Evolutionary conservation across 805 yeast genomes (phyloP), one percentile per base, ranked within the genome.

Genomic region (Candida suzukii): DNA sequence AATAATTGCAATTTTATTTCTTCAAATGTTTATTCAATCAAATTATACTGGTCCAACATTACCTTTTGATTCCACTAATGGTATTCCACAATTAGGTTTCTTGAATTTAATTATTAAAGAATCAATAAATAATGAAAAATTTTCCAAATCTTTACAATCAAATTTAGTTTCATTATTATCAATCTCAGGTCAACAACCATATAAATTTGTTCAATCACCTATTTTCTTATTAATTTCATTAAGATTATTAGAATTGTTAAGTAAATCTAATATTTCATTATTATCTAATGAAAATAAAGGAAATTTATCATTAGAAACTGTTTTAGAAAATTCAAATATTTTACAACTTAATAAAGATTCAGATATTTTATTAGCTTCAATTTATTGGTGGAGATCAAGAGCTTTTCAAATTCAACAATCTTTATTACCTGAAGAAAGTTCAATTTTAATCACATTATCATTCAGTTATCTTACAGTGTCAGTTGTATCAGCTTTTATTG

Each of bases 41-140:
- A 90, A 90, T 58, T 86, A 72, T 60, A 86, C 95, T 0, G 97
- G 97, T 9, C 96, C 96, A 5, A 70, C 73, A 21, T 52, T 77
- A 2, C 70, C 71, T 4, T 49, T 66, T 19, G 60, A 58, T 8
- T 19, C 20, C 2, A 7, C 37, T 4, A 41, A 32, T 38, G 53
- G 51, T 20, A 41, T 47, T 28, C 27, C 41, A 1, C 40, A 39
- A 3, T 41, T 46, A 37, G 53, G 28, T 53, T 63, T n/a, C 37
- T 52, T 48, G 29, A 37, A 24, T 21, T 16, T 46, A 25, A 13
- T 51, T 13, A 28, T 35, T 12, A 7, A 32, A 7, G 20, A 29
- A 42, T 18, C 66, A 47, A 41, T 38, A 35, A 8, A 35, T 39
- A 35, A 38, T 41, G 31, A 36, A 56, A 30, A 64, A 56, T 39